Evolutionary conservation across 257 asterid genomes (phyloP), one percentile per base, ranked within the genome.

Genomic region (Striga asiatica): DNA sequence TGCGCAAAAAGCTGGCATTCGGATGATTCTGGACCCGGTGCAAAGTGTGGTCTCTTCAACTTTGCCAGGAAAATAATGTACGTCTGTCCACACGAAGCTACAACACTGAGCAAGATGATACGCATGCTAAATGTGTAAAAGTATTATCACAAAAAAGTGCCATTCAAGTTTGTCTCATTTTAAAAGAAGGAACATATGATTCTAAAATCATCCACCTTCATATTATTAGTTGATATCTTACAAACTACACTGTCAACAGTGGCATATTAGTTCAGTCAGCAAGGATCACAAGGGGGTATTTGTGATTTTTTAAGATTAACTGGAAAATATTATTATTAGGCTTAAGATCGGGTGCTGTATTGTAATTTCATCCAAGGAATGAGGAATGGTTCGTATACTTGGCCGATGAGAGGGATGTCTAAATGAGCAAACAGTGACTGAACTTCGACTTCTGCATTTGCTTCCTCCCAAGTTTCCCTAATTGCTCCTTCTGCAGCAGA

Each of bases 391-490:
- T 60, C 8, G 41, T 34, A n/a, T 43, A 86, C 98, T 67, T 86
- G 96, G 67, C 98, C 92, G 32, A 91, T 91, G 28, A 81, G 96
- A 65, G 98, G 96, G 67, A 91, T 81, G 74, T 91, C 98, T 73
- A 87, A 71, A 31, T 87, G 98, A 25, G 89, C 82, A 72, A 87
- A 91, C 6, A 95, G 94, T 8, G 95, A 75, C 16, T 71, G 61
- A 62, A 87, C 74, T 65, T 87, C 95, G 10, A 87, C 96, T 62
- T 87, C 89, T 32, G 96, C 96, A 69, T 76, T 79, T 55, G 98
- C 95, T 75, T 91, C 98, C 68, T 91, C 98, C 84, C 82, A 70
- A n/a, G 98, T 91, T 73, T 91, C 98, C 64, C 98, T 68, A 57
- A 52, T 74, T 54, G 98, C 98, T 22, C 98, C 98, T 63, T 86